Conservation (phyloP, 257 asterid genomes). For the Penstemon eatonii region DNA sequence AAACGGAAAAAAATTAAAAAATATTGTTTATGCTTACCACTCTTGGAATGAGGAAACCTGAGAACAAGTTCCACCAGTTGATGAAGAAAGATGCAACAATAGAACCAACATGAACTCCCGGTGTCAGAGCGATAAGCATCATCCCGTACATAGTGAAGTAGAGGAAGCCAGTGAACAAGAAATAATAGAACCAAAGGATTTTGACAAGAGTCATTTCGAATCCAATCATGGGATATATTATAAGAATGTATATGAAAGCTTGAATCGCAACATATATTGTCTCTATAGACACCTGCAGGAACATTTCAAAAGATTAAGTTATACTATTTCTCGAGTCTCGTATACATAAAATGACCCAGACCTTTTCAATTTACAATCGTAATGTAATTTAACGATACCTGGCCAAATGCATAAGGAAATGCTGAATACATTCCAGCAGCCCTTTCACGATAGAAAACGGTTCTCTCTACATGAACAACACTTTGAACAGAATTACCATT, state of each 20-base stretch:
- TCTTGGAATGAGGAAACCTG: constrained; percentile 49
- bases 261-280: constrained; percentile 42
- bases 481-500: constrained; percentile 32
- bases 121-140: constrained; percentile 66
- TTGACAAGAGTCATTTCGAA: constrained; percentile 43
- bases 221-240: constrained; percentile 59
- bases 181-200: constrained; percentile 51
- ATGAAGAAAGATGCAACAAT: constrained; percentile 38
- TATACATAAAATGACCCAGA: too few species aligned
- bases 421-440: constrained; percentile 50
- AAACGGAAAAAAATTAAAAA: too few species aligned
- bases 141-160: constrained; percentile 53
- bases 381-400: constrained; percentile 28
- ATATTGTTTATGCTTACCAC: constrained; percentile 28
- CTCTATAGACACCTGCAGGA: constrained; percentile 55
- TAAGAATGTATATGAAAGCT: constrained; percentile 36
- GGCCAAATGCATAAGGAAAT: constrained; percentile 43
- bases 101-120: constrained; percentile 41
- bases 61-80: constrained; percentile 59
- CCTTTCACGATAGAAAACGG: constrained; percentile 40
- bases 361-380: background rate
- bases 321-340: background rate
- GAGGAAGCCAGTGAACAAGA: constrained; percentile 44
- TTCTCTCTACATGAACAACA: constrained; percentile 39
- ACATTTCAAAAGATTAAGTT: background rate